These are phyloP conservation scores for Neurospora sp. DNA, from an alignment of 2,329 filamentous ascomycete species.

Conservation along the genomic window DNA sequence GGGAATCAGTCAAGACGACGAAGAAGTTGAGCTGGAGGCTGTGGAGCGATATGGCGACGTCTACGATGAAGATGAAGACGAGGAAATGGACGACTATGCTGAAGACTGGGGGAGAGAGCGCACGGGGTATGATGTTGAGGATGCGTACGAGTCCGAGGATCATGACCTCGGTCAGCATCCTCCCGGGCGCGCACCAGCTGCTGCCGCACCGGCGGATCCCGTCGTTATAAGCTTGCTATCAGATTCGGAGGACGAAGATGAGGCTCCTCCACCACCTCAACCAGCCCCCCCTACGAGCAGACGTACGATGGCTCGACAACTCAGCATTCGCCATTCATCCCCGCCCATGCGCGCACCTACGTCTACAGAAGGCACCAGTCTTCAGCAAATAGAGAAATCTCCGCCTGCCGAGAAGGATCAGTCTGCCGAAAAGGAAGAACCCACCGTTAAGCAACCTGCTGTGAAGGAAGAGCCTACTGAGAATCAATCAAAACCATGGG, in stretches of 20 bases:
- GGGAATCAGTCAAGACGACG: slow-evolving; percentile 14
- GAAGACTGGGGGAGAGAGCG: slow-evolving; percentile 14
- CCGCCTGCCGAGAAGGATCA: neutral
- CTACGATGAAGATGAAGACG: slow-evolving; percentile 18
- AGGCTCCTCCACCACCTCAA: slow-evolving; percentile 7
- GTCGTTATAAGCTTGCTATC: slow-evolving; percentile 38
- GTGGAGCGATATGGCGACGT: slow-evolving; percentile 13
- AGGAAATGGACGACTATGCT: slow-evolving; percentile 18
- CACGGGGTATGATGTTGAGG: slow-evolving; percentile 16
- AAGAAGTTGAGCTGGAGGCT: slow-evolving; percentile 13
- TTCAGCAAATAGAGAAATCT: neutral
- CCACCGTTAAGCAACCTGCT: neutral
- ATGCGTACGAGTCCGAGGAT: slow-evolving; percentile 24
- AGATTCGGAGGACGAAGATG: slow-evolving; percentile 32
- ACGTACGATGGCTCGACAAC: neutral
- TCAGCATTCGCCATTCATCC: neutral
- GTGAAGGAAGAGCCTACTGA: neutral
- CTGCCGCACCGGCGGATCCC: slow-evolving; percentile 19
- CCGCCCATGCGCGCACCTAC: neutral
- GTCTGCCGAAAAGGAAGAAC: neutral
- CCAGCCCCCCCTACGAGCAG: neutral
- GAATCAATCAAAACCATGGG: neutral
- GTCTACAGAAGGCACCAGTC: neutral
- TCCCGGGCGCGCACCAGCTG: slow-evolving; percentile 1
- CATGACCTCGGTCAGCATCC: slow-evolving; percentile 12